phyloP scores from a whole-genome alignment of 176 grass and related monocot species.

The Zea luxurians region DNA sequence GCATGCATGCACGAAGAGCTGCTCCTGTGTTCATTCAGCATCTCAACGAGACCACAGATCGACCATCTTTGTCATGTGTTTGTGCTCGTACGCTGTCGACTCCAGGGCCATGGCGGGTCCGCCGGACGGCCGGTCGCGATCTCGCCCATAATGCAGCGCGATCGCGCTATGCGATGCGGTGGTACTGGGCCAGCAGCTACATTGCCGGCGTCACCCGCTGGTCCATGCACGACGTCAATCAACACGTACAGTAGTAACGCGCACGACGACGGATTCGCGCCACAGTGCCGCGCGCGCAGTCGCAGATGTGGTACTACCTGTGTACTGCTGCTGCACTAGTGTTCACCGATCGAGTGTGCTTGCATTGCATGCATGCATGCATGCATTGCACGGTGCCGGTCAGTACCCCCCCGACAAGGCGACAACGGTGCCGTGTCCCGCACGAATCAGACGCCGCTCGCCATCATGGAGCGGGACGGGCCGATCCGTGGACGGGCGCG shows the following conservation, averaged over 20 bases:
- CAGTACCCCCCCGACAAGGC: too few relatives aligned
- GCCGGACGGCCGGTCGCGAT: constrained; percentile 4
- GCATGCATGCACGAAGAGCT: too few relatives aligned
- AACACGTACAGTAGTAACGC: neutral
- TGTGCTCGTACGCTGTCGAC: neutral
- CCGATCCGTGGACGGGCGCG: neutral
- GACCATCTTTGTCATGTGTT: neutral
- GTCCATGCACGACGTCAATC: neutral
- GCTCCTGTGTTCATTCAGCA: neutral
- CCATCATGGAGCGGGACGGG: neutral
- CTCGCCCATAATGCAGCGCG: constrained; percentile 10
- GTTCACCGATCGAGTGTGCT: too few relatives aligned
- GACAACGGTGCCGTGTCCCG: constrained; percentile 21
- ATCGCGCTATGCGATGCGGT: neutral
- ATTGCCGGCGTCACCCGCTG: too few relatives aligned
- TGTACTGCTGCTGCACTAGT: too few relatives aligned
- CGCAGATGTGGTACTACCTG: neutral
- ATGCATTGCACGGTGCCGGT: neutral
- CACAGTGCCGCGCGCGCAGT: neutral
- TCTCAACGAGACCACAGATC: neutral
- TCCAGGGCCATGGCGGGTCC: neutral
- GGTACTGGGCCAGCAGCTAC: neutral
- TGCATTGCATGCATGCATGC: neutral
- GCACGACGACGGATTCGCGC: neutral
- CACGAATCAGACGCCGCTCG: neutral